Percentiles rank a stretch among this genome's conserved stretches.
phyloP scores from a whole-genome alignment of 441 rosid species.

The Lepidium campestre region DNA sequence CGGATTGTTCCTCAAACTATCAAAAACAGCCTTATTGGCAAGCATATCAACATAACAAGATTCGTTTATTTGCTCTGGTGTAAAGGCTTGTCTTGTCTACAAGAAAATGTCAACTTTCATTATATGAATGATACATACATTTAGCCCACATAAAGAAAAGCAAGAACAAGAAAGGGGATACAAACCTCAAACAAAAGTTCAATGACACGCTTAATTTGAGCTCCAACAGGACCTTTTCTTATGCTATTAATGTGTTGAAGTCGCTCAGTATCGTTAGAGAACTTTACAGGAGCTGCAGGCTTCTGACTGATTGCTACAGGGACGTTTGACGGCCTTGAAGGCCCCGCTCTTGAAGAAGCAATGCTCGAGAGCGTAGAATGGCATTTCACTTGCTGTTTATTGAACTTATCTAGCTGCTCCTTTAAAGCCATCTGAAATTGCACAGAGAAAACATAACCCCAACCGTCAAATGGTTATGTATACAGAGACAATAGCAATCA shows the following conservation, averaged over 20 bases:
- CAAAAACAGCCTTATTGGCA: conserved; percentile 82
- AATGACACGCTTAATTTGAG: conserved; percentile 90
- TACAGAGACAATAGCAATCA: not conserved
- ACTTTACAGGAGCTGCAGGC: conserved; percentile 34
- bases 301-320: not conserved
- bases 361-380: conserved; percentile 53
- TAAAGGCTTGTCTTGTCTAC: conserved; percentile 62
- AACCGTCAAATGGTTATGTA: not conserved
- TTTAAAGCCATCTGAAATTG: conserved; percentile 47
- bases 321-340: not conserved
- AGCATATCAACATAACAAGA: conserved; percentile 58
- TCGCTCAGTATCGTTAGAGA: conserved; percentile 75
- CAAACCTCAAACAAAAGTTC: conserved; percentile 57
- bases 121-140: not conserved
- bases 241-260: conserved; percentile 65
- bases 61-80: conserved; percentile 83
- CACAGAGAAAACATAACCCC: not conserved
- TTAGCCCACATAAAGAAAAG: not conserved
- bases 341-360: conserved; percentile 19
- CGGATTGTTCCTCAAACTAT: conserved; percentile 70
- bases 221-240: conserved; percentile 73
- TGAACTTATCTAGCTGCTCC: conserved; percentile 52
- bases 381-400: conserved; percentile 65
- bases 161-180: not conserved
- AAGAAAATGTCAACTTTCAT: not conserved